Base-by-base conservation (phyloP, 345 rosid species). In the Gossypium arboreum region DNA sequence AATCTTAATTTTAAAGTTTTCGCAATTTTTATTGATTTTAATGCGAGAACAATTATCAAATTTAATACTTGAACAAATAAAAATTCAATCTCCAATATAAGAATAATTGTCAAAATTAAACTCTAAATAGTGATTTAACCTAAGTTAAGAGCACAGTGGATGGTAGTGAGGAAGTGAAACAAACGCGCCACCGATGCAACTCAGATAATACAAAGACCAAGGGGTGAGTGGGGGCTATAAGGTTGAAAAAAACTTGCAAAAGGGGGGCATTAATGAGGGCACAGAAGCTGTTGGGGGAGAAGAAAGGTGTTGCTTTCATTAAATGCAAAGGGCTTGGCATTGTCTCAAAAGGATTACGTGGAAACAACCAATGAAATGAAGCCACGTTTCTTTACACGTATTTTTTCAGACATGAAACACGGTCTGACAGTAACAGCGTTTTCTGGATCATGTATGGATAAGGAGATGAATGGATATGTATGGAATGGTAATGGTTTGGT, bases 301-400 rank as follows among this genome's bases (percentile, higher is more conserved):
- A 34, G 41, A 34, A 34, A 34, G 7, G 41, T 34, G 7, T 79
- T 74, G 54, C 54, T 74, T 10, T 81, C 81, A 81, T 81, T 83
- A 51, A 83, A 83, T 74, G 85, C 80, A 0, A 0, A 17, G 71
- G 64, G 5, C 45, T 76, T 68, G 82, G 76, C 72, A 0, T 61
- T 57, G 75, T 52, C 70, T 52, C 13, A 0, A 34, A 34, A 1
- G 3, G 70, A 24, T 75, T 68, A 9, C 76, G 63, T 75, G 71
- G 34, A 62, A 2, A 12, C 41, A 0, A 2, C 82, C 81, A 73
- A 75, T 72, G 6, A 16, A 3, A 24, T 0, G 0, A 0, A 2
- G 71, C 69, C 85, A 79, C 85, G 81, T 75, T 0, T 24, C 1
- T 3, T 54, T 55, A 63, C 15, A 20, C 6, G 41, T 45, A 34